Conservation (phyloP, 1,139 yeast species). For the Kluyveromyces marxianus region DNA sequence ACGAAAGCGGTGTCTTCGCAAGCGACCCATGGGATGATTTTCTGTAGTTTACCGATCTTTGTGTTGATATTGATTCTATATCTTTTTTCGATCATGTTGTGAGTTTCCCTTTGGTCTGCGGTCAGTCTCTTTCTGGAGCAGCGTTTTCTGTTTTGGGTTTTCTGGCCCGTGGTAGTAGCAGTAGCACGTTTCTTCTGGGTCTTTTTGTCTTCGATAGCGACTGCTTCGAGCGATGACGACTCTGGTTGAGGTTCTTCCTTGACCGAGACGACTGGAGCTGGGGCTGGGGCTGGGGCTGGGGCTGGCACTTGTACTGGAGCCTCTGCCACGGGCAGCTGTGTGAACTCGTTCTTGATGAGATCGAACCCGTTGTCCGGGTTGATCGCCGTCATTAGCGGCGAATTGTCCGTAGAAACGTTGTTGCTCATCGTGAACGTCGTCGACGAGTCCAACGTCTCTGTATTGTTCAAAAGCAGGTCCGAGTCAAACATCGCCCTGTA, state of each 20-base stretch:
- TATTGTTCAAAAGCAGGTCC: conserved; percentile 3
- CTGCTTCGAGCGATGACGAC: neutral
- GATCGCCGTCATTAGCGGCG: conserved; percentile 7
- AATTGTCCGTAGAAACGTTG: conserved; percentile 6
- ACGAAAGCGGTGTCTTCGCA: conserved; percentile 52
- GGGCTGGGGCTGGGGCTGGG: neutral
- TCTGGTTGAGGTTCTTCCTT: neutral
- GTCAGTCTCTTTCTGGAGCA: conserved; percentile 53
- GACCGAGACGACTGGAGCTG: too few species aligned
- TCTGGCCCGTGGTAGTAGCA: neutral
- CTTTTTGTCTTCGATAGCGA: neutral
- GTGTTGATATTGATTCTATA: conserved; percentile 68
- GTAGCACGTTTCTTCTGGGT: neutral
- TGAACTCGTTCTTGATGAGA: neutral
- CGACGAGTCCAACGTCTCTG: conserved; percentile 7
- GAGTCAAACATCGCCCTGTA: conserved; percentile 11
- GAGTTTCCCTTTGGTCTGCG: conserved; percentile 59
- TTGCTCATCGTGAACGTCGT: conserved; percentile 8
- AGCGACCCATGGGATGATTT: conserved; percentile 58
- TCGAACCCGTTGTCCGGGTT: conserved; percentile 7
- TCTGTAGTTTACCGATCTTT: conserved; percentile 59
- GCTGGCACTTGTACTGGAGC: neutral
- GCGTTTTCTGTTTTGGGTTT: conserved; percentile 32
- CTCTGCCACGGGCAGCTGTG: conserved; percentile 2
- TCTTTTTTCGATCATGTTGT: conserved; percentile 63